Base-by-base conservation (phyloP, 352 stramenopile species). In the Pythium diclinum region DNA sequence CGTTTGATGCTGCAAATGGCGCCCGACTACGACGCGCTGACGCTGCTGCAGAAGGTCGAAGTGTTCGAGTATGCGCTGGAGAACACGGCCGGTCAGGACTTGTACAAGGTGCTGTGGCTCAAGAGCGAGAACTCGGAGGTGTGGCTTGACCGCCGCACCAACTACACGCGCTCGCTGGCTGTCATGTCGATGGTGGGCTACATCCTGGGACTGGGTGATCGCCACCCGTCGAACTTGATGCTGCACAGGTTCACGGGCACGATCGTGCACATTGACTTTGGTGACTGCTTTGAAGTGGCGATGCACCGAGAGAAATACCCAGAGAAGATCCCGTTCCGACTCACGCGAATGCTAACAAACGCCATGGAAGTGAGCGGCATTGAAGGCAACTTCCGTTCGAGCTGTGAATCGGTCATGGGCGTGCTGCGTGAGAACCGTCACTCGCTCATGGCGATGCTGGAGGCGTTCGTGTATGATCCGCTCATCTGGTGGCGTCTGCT, bases 181-280 rank as follows among this genome's bases (percentile, higher is more conserved):
- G 97, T 99, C 16, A 99, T 99, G 97, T 99, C 91, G 46, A 99
- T 99, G 93, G 98, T 99, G 23, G 98, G 98, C 13, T 99, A 99
- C 71, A 99, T 99, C 65, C 78, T 99, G 46, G 98, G 98, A 53
- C 87, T 99, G 56, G 98, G 98, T 10, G 98, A 99, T 86, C 87
- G 98, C 10, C 98, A 99, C 80, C 97, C 98, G 44, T 98, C 89
- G 40, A 99, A 99, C 78, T 79, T 99, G n/a, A 99, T 99, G 98
- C 79, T 99, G 0, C 96, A 99, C 76, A 88, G 98, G 60, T 81
- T 98, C 28, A 99, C 95, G 56, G 97, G 98, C n/a, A 98, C 98
- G 77, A 89, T 99, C 28, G 81, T 99, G 30, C 98, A 99, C 75
- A 99, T 99, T 66, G 96, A 99, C 68, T 99, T 99, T 74, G 96